These are phyloP conservation scores for Globisporangium nunn DNA, from an alignment of 352 stramenopile genomes.

Conservation along the genomic window DNA sequence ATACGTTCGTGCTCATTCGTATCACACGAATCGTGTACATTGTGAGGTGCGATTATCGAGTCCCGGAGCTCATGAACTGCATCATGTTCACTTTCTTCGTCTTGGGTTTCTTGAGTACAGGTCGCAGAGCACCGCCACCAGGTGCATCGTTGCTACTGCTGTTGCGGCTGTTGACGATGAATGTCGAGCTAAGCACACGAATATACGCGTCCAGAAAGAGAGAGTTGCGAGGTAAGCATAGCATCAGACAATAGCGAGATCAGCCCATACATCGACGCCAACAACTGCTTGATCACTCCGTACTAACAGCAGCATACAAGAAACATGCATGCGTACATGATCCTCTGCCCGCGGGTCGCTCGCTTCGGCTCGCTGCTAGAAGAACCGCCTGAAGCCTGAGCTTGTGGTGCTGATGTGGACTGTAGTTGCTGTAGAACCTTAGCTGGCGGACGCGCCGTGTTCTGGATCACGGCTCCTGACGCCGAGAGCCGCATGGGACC, in stretches of 20 bases:
- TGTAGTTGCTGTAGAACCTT: not conserved
- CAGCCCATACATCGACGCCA: too few relatives aligned
- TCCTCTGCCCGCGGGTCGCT: slow-evolving; percentile 24
- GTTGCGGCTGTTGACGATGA: slow-evolving; percentile 12
- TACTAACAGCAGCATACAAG: not conserved
- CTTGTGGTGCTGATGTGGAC: not conserved
- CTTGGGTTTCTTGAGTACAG: too few relatives aligned
- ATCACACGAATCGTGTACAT: too few relatives aligned
- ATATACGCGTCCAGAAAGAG: not conserved
- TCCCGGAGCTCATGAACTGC: slow-evolving; percentile 14
- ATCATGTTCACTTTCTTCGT: too few relatives aligned
- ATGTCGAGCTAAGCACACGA: slow-evolving; percentile 22
- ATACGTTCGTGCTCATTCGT: too few relatives aligned
- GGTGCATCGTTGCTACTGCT: slow-evolving; percentile 3
- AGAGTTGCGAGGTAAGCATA: not conserved
- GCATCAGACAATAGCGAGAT: not conserved
- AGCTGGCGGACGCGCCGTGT: slow-evolving; percentile 2
- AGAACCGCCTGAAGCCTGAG: not conserved
- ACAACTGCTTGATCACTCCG: too few relatives aligned
- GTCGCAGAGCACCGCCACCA: too few relatives aligned
- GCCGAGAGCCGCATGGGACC: slow-evolving; percentile 45
- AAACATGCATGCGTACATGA: slow-evolving; percentile 27
- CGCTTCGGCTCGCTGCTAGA: slow-evolving; percentile 1
- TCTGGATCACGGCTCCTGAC: slow-evolving; percentile 41
- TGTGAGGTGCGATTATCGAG: slow-evolving; percentile 58